Percentiles rank a stretch among this genome's conserved stretches.
Conservation (phyloP, 768 basidiomycete species). For the Boletus rubescentipes region DNA sequence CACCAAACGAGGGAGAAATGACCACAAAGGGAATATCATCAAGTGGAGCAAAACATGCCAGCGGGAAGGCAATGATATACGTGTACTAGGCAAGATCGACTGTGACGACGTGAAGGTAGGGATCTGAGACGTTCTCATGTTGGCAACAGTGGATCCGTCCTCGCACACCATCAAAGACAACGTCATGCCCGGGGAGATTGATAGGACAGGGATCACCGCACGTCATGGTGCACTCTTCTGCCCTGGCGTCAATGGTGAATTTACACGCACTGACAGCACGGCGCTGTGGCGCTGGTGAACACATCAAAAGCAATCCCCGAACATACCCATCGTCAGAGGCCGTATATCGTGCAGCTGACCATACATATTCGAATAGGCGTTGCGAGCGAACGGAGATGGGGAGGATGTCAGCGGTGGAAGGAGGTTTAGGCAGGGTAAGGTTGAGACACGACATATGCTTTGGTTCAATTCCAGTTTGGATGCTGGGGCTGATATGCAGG, state of each 20-base stretch:
- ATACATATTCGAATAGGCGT: not conserved
- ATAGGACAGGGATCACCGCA: not conserved
- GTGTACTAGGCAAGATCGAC: no score
- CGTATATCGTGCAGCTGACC: not conserved
- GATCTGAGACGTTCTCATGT: no score
- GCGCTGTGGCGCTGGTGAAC: no score
- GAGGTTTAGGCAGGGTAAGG: not conserved
- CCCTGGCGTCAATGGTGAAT: not conserved
- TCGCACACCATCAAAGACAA: not conserved
- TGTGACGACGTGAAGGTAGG: no score
- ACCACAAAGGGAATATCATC: no score
- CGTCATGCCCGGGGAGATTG: not conserved
- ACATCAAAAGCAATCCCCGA: not conserved
- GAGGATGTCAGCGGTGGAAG: not conserved
- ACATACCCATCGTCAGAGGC: not conserved
- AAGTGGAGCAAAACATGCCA: no score
- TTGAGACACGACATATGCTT: not conserved
- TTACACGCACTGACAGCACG: not conserved
- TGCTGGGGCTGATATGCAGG: not conserved
- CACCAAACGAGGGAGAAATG: no score
- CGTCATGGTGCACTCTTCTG: not conserved
- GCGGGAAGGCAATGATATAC: no score
- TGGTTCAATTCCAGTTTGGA: no score
- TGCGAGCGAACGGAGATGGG: not conserved
- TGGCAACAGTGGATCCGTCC: not conserved